Evolutionary conservation across 352 stramenopile genomes (phyloP).

Genomic region (Phytophthora pisi): DNA sequence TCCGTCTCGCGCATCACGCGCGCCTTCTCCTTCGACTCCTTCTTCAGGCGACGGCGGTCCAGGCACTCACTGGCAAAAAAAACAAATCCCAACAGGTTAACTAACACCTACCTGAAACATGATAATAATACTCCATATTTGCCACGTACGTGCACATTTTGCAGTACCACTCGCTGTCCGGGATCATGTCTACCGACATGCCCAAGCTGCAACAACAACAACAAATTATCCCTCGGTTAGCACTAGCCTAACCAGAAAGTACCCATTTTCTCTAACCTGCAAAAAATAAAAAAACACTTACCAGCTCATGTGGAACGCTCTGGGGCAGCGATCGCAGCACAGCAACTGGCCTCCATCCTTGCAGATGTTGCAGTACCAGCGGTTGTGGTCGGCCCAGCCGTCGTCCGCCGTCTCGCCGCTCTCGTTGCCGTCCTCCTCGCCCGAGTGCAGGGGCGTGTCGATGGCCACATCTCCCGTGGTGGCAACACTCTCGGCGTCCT

Average conservation of each 20-base stretch:
- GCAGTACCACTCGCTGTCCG: conserved; percentile 88
- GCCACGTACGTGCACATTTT: conserved; percentile 84
- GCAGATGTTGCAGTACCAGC: conserved; percentile 92
- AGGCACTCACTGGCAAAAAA: conserved; percentile 63
- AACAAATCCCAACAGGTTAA: background rate
- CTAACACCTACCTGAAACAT: background rate
- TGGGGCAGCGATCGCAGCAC: conserved; percentile 92
- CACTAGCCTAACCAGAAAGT: conserved; percentile 7
- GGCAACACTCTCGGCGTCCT: conserved; percentile 42
- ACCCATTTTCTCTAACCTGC: conserved; percentile 4
- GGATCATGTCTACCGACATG: conserved; percentile 78
- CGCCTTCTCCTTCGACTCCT: conserved; percentile 78
- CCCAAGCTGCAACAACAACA: conserved; percentile 52
- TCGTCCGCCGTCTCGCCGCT: conserved; percentile 61
- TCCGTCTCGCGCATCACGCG: conserved; percentile 79
- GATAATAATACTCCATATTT: background rate
- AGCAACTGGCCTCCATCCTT: conserved; percentile 90
- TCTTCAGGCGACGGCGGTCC: conserved; percentile 76
- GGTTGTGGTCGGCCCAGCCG: conserved; percentile 86
- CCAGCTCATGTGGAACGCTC: conserved; percentile 93
- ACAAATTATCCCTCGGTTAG: background rate
- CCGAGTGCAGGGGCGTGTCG: conserved; percentile 43
- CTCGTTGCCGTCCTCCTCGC: conserved; percentile 46
- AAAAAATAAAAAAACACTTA: conserved; percentile 24
- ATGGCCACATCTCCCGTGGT: conserved; percentile 35